Evolutionary conservation across 441 rosid genomes (phyloP).

Genomic region (Euphorbia corollata): DNA sequence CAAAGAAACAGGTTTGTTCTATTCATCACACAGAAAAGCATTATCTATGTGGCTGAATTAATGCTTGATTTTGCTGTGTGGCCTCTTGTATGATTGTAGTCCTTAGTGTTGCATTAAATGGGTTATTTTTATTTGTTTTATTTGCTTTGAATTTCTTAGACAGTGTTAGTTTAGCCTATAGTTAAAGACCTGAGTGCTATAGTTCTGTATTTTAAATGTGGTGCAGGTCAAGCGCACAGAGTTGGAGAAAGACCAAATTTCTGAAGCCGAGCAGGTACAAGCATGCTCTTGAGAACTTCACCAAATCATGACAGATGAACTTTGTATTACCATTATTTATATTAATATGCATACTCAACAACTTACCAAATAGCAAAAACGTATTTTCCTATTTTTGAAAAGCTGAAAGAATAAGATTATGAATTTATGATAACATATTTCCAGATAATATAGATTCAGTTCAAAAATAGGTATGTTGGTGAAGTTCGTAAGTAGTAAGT

Average conservation of each 20-base stretch:
- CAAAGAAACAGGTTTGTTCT: constrained; percentile 57
- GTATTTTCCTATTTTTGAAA: too few species aligned
- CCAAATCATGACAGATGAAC: neutral
- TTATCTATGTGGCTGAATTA: neutral
- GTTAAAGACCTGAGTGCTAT: neutral
- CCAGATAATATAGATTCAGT: too few species aligned
- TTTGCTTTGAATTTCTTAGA: neutral
- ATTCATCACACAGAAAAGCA: neutral
- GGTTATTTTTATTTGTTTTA: neutral
- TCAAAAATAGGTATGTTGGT: too few species aligned
- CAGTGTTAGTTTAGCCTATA: neutral
- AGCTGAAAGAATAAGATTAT: too few species aligned
- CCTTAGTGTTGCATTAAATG: constrained; percentile 1
- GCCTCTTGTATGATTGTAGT: neutral
- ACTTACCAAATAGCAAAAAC: too few species aligned
- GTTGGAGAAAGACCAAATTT: constrained; percentile 34
- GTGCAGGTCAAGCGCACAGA: constrained; percentile 45
- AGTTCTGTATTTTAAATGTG: constrained; percentile 15
- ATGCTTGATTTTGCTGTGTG: neutral
- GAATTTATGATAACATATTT: too few species aligned
- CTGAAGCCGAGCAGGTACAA: constrained; percentile 49
- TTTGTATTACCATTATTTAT: neutral
- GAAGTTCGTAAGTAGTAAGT: too few species aligned
- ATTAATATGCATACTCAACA: too few species aligned
- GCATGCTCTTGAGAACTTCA: neutral